Percentiles rank a stretch among this genome's conserved stretches.
phyloP scores from a whole-genome alignment of 2,329 filamentous ascomycete species.

The Paecilomyces formosus region DNA sequence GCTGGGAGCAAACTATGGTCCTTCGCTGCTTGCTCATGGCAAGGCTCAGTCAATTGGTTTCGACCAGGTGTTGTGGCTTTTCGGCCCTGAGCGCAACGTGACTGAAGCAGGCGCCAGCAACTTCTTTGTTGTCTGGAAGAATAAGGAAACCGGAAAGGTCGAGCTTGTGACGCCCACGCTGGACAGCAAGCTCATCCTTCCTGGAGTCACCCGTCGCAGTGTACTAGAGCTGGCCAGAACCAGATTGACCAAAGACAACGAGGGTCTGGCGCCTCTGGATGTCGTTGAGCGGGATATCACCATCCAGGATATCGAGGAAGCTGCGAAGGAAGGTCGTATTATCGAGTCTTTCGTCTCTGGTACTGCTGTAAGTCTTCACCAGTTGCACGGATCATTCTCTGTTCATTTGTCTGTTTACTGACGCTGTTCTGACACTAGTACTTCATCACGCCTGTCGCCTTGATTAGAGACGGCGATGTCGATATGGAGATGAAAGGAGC shows the following conservation, averaged over 20 bases:
- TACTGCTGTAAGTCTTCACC: slow-evolving; percentile 49
- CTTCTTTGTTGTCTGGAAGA: slow-evolving; percentile 71
- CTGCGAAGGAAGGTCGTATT: slow-evolving; percentile 61
- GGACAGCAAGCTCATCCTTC: slow-evolving; percentile 70
- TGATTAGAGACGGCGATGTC: neutral
- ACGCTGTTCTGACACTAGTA: neutral
- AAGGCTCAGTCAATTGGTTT: slow-evolving; percentile 67
- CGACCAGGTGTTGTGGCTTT: slow-evolving; percentile 83
- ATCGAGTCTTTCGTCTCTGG: slow-evolving; percentile 76
- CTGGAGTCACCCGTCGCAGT: slow-evolving; percentile 72
- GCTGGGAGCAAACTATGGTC: slow-evolving; percentile 84
- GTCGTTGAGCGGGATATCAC: slow-evolving; percentile 73
- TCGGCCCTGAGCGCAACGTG: slow-evolving; percentile 63
- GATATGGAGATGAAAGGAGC: neutral
- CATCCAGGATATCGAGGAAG: slow-evolving; percentile 65
- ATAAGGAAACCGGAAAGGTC: slow-evolving; percentile 38
- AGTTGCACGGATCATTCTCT: neutral
- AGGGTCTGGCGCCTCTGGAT: slow-evolving; percentile 44
- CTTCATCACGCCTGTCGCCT: neutral
- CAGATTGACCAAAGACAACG: slow-evolving; percentile 44
- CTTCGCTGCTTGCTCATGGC: slow-evolving; percentile 64
- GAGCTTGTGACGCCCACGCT: slow-evolving; percentile 75
- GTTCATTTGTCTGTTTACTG: neutral
- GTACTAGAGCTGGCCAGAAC: slow-evolving; percentile 60
- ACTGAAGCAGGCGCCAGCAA: slow-evolving; percentile 86